phyloP scores from a whole-genome alignment of 306 rosid genomes.

The Abrus pulchellus region DNA sequence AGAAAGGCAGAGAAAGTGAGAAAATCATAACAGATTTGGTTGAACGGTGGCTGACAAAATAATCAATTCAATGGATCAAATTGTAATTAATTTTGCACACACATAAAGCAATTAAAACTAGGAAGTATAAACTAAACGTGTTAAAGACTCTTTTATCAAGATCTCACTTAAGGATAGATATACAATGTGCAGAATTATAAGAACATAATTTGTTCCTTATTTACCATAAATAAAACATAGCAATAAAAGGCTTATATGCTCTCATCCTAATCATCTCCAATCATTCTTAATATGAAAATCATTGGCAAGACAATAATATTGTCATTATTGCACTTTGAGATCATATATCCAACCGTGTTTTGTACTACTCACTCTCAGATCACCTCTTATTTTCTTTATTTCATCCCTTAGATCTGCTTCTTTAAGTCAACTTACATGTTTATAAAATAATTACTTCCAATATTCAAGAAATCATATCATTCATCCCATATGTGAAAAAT shows the following conservation, averaged over 20 bases:
- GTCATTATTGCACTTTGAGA: constrained; percentile 9
- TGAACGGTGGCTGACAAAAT: constrained; percentile 19
- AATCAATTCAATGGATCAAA: constrained; percentile 27
- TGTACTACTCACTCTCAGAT: not conserved
- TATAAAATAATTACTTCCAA: constrained; percentile 24
- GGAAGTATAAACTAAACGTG: constrained; percentile 7
- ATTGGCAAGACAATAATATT: not conserved
- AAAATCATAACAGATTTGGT: constrained; percentile 2
- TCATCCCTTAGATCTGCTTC: constrained; percentile 12
- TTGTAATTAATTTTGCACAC: not conserved
- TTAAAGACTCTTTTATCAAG: not conserved
- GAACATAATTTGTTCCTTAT: constrained; percentile 3
- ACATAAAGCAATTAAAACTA: not conserved
- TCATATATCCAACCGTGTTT: constrained; percentile 10
- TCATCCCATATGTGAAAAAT: not conserved
- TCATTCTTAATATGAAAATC: constrained; percentile 2
- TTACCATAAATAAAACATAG: not conserved
- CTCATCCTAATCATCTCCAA: constrained; percentile 14
- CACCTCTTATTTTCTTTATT: constrained; percentile 25
- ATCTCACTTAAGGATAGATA: not conserved
- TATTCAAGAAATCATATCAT: constrained; percentile 33
- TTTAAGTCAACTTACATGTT: constrained; percentile 22
- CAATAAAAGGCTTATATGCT: constrained; percentile 8
- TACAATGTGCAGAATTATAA: not conserved
- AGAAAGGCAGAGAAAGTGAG: not conserved